Evolutionary conservation across 2,329 filamentous ascomycete species (phyloP).

Genomic region (Diaporthe caulivora): DNA sequence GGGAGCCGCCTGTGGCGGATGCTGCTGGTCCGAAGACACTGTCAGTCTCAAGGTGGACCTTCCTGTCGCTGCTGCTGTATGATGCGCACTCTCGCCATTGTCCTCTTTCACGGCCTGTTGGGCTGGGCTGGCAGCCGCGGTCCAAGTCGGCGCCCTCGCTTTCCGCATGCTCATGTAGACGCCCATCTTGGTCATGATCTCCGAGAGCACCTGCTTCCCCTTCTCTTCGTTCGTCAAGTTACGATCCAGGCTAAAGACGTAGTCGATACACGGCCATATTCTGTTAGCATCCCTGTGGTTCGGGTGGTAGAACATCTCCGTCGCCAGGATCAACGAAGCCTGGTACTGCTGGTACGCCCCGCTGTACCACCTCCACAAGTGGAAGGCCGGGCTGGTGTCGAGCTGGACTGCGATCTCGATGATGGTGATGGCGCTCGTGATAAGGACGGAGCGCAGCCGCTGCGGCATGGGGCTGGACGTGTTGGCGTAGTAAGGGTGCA

Average conservation of each 20-base stretch:
- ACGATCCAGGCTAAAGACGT: constrained; percentile 74
- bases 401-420: constrained; percentile 62
- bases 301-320: constrained; percentile 73
- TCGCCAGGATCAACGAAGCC: constrained; percentile 74
- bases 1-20: neutral
- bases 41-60: neutral
- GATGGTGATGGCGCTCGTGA: constrained; percentile 69
- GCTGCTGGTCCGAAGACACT: constrained; percentile 23
- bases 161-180: constrained; percentile 71
- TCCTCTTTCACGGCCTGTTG: constrained; percentile 51
- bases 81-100: neutral
- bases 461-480: constrained; percentile 65
- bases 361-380: constrained; percentile 76
- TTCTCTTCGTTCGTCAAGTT: constrained; percentile 67
- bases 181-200: constrained; percentile 71
- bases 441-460: constrained; percentile 72
- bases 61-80: neutral
- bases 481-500: constrained; percentile 75
- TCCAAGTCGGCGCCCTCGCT: constrained; percentile 63
- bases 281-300: constrained; percentile 70
- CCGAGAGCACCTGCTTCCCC: constrained; percentile 69
- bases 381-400: constrained; percentile 59
- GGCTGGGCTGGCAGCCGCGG: constrained; percentile 53
- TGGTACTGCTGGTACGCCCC: constrained; percentile 82
- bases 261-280: constrained; percentile 80